Evolutionary conservation across 345 rosid species (phyloP), one percentile per base, ranked within the genome.

Genomic region (Corymbia maculata): DNA sequence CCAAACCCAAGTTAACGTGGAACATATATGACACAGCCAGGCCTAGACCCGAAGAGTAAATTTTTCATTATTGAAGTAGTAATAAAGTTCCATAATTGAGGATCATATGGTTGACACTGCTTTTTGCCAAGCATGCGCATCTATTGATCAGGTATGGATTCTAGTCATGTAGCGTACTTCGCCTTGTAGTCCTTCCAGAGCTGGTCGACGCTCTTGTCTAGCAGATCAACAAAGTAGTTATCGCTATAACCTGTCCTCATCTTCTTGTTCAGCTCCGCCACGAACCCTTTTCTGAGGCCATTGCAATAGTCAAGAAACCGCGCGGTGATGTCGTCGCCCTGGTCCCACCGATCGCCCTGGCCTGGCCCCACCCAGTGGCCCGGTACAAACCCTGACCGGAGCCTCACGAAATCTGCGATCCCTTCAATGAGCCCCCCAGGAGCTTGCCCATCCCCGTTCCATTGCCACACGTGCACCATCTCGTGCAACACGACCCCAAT

Each of bases 101-200:
- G 70, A 64, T 64, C 32, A 3, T 28, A 64, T 13, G 32, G 70
- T 64, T 64, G 32, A 30, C 70, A 13, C 28, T 64, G 36, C 70
- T 64, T 64, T 64, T 28, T 64, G 12, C 36, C 30, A 64, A 64
- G 70, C 36, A n/a, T 36, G 36, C 6, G 28, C 70, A 61, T 61
- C 8, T 13, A 13, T 28, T 15, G 86, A 45, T 8, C 53, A 21
- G 52, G n/a, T 28, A 84, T 24, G 86, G 52, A 0, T 30, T 84
- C 53, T 84, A 26, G 86, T 84, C 70, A 61, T 32, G 26, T 4
- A 80, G 52, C 89, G 88, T 94, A 94, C 87, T 93, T 92, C 32
- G 97, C 96, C 92, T 95, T 94, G 87, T 96, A 96, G 14, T 96
- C 96, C 61, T 86, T 90, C 97, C 96, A 96, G 0, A 96, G 94